These are phyloP conservation scores for Spathaspora sp. DNA, from an alignment of 1,139 yeast species.

Conservation along the genomic window DNA sequence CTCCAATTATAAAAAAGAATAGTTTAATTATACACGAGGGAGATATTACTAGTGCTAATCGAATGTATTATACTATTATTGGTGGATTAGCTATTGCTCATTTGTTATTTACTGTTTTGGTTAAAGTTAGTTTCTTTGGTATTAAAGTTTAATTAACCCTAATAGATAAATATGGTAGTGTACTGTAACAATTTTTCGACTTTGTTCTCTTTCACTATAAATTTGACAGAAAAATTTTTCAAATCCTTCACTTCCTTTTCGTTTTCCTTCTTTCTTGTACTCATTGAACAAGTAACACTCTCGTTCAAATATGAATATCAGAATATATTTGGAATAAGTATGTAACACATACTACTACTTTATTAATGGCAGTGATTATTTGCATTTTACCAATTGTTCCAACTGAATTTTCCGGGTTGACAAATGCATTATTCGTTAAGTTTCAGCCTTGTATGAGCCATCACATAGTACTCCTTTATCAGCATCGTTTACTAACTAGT, in stretches of 20 bases:
- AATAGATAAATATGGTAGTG: conserved; percentile 7
- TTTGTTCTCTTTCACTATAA: neutral
- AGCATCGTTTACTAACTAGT: conserved; percentile 5
- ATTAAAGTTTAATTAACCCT: conserved; percentile 13
- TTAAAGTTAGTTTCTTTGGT: conserved; percentile 54
- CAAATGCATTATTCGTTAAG: conserved; percentile 77
- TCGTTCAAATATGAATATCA: conserved; percentile 3
- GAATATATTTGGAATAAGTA: conserved; percentile 2
- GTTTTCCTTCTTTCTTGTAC: neutral
- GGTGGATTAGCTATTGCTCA: conserved; percentile 38
- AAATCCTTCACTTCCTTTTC: neutral
- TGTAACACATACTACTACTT: neutral
- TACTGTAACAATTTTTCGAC: conserved; percentile 1
- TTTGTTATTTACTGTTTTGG: conserved; percentile 42
- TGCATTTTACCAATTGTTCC: conserved; percentile 79
- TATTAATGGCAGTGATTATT: conserved; percentile 58
- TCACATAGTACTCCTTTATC: neutral
- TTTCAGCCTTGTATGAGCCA: conserved; percentile 86
- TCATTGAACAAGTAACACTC: neutral
- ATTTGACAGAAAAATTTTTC: conserved; percentile 3
- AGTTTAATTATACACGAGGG: conserved; percentile 29
- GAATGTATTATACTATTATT: conserved; percentile 19
- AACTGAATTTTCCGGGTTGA: conserved; percentile 73
- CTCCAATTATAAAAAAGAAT: conserved; percentile 40
- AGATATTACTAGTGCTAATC: conserved; percentile 21